A percentile compares a stretch with the other conserved stretches of the same genome.
Evolutionary conservation across 805 yeast genomes (phyloP).

Genomic region (Suhomyces tanzawaensis): DNA sequence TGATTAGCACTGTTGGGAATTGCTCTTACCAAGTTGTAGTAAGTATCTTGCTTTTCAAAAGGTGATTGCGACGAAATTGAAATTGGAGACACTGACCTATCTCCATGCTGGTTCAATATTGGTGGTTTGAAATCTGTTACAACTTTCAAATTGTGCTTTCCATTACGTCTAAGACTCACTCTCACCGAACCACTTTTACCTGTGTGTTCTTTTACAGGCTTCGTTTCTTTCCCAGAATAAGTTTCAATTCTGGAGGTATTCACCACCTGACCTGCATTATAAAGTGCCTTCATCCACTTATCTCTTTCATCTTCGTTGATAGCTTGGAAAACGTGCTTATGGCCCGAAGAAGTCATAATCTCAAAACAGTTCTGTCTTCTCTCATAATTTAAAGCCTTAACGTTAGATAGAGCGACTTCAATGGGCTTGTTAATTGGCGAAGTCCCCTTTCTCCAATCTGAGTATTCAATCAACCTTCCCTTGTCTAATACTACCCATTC

Average conservation of each 20-base stretch:
- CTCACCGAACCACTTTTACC: not conserved
- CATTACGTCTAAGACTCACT: conserved; percentile 1
- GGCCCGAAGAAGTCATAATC: conserved; percentile 64
- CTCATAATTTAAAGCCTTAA: conserved; percentile 47
- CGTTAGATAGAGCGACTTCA: conserved; percentile 66
- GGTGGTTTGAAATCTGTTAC: conserved; percentile 5
- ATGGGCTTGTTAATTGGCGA: conserved; percentile 64
- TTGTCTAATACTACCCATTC: conserved; percentile 77
- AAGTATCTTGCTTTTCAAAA: conserved; percentile 19
- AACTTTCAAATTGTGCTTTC: conserved; percentile 1
- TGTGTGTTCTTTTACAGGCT: not conserved
- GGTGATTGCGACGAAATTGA: conserved; percentile 23
- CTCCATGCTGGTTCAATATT: conserved; percentile 1
- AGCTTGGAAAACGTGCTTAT: conserved; percentile 73
- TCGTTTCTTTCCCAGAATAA: not conserved
- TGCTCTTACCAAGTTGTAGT: conserved; percentile 38
- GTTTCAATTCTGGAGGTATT: conserved; percentile 16
- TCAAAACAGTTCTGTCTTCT: conserved; percentile 66
- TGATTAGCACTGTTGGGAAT: conserved; percentile 52
- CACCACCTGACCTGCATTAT: conserved; percentile 53
- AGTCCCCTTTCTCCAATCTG: conserved; percentile 76
- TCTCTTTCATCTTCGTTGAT: conserved; percentile 63
- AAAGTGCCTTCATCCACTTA: conserved; percentile 65
- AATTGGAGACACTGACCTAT: conserved; percentile 28
- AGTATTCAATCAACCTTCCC: conserved; percentile 67